phyloP scores from a whole-genome alignment of 345 rosid genomes.

The Salix arbutifolia region DNA sequence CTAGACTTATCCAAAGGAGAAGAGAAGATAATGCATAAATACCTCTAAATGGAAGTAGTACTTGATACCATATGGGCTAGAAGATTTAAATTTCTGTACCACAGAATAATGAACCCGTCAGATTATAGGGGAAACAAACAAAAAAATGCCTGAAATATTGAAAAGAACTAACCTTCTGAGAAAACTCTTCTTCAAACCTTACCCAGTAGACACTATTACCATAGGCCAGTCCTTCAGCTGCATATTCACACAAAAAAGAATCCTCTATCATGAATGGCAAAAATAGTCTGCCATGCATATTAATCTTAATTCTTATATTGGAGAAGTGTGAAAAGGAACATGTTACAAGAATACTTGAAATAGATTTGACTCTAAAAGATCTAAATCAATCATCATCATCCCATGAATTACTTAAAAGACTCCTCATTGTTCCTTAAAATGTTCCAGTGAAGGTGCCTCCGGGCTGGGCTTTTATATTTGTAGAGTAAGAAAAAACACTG shows the following conservation, averaged over 20 bases:
- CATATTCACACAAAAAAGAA: constrained; percentile 30
- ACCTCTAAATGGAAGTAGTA: constrained; percentile 96
- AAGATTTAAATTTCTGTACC: constrained; percentile 74
- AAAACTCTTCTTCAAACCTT: constrained; percentile 73
- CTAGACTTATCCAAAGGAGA: background rate
- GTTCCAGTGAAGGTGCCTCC: background rate
- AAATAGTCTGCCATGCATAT: constrained; percentile 12
- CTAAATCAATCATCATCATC: background rate
- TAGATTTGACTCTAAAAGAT: background rate
- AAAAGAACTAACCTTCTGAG: constrained; percentile 55
- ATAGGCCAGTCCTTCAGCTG: constrained; percentile 70
- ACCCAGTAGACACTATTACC: constrained; percentile 90
- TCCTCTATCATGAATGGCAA: constrained; percentile 19
- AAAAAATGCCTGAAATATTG: background rate
- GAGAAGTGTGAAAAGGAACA: background rate
- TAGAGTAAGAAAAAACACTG: background rate
- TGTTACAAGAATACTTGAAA: background rate
- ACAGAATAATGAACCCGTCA: constrained; percentile 19
- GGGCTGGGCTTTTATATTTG: background rate
- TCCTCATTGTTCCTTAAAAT: background rate
- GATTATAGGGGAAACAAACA: background rate
- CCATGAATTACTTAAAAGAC: background rate
- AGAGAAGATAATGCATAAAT: constrained; percentile 10
- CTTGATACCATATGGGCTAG: constrained; percentile 75
- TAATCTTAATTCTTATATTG: background rate